Evolutionary conservation across 2,329 filamentous ascomycete species (phyloP), one percentile per base, ranked within the genome.

Genomic region (Aspergillaceae sp.): DNA sequence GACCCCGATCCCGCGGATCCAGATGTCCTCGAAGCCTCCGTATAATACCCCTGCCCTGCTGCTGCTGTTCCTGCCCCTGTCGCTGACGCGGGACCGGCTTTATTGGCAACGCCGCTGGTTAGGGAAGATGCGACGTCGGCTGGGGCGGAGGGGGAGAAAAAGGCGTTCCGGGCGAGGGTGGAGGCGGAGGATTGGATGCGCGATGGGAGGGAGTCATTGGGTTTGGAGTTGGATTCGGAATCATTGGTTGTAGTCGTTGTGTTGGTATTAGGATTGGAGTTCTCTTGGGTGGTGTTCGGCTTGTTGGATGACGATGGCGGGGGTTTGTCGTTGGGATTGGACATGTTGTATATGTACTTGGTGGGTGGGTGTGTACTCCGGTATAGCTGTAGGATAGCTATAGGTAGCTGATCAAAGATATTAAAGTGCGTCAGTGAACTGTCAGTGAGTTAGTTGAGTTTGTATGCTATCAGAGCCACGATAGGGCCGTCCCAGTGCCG

Each of bases 121-220:
- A 32, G 41, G 35, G 30, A 56, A 47, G 53, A 49, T 9, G 56
- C 40, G 9, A 58, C 43, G 48, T 61, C 43, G 2, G 55, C 48
- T 7, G 57, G 43, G 26, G 44, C 42, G 8, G 8, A 32, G 3
- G 59, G 49, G 26, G 54, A 46, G 38, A 48, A 51, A 40, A 70
- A 61, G n/a, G 59, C 53, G 50, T 59, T 61, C 26, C 57, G 56
- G 26, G 65, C 51, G 29, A 71, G 59, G 0, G 59, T 57, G 8
- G 54, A 58, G 29, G 68, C 68, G 28, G 68, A 71, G 42, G 56
- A 54, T 44, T 63, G 59, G 37, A 63, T 61, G 28, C 56, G 56
- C 43, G 37, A 44, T 10, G 60, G 42, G 10, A 68, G 46, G 10
- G 61, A 64, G 19, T 48, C 50, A 11, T 45, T 41, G 19, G 19